phyloP scores from a whole-genome alignment of 495 filamentous ascomycete genomes.

The Penicillium coprophilum region DNA sequence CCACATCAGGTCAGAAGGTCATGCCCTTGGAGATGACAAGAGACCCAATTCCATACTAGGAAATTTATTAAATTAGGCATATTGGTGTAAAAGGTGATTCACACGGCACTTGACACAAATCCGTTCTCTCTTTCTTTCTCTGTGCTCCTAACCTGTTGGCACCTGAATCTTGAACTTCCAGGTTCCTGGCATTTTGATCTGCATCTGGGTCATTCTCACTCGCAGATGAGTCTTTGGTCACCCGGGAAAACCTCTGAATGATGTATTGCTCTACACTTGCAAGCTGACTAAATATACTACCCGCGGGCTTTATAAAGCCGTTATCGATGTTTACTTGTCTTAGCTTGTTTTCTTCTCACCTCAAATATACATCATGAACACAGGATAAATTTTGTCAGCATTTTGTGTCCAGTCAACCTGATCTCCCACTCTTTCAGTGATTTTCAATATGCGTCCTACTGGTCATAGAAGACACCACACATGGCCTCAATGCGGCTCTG shows the following conservation, averaged over 20 bases:
- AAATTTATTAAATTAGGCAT: background rate
- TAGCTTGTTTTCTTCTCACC: background rate
- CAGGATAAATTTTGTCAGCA: background rate
- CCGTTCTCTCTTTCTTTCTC: background rate
- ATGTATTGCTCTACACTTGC: slow-evolving; percentile 16
- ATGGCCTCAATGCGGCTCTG: slow-evolving; percentile 42
- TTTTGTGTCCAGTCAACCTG: background rate
- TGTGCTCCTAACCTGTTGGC: background rate
- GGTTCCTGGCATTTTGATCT: background rate
- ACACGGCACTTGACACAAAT: background rate
- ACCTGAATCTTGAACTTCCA: background rate
- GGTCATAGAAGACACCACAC: slow-evolving; percentile 40
- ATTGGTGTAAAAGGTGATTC: background rate
- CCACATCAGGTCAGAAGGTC: background rate
- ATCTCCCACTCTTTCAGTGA: background rate
- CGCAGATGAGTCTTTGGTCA: slow-evolving; percentile 6
- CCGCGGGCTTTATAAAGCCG: slow-evolving; percentile 21
- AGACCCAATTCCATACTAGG: background rate
- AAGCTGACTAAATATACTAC: background rate
- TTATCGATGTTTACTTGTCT: background rate
- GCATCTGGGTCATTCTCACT: slow-evolving; percentile 1
- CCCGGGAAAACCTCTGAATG: background rate
- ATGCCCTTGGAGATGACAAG: background rate
- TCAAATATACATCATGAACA: slow-evolving; percentile 15
- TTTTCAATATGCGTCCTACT: slow-evolving; percentile 28